Evolutionary conservation across 768 basidiomycete species (phyloP).

Genomic region (Tulasnella calospora): DNA sequence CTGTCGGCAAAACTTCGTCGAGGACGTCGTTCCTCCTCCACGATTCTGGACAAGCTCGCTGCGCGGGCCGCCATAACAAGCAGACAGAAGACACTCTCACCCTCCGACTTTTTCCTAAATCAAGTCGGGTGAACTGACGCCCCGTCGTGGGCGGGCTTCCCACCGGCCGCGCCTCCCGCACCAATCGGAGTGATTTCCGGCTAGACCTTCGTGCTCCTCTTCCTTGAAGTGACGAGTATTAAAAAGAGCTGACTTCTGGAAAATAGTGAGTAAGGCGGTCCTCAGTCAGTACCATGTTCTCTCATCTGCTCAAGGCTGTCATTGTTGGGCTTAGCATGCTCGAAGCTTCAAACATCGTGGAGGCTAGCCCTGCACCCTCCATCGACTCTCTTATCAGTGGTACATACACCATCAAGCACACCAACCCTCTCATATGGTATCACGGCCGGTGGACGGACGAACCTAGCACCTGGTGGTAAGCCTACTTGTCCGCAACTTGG

Average conservation of each 20-base stretch:
- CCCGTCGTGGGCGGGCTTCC: not conserved
- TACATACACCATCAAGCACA: constrained; percentile 34
- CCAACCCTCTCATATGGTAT: constrained; percentile 43
- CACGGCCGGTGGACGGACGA: constrained; percentile 45
- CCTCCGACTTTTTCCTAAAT: not conserved
- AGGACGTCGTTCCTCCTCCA: not conserved
- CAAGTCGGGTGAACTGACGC: not conserved
- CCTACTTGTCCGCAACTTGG: constrained; percentile 1
- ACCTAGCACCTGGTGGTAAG: constrained; percentile 56
- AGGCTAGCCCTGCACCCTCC: not conserved
- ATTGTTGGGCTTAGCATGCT: not conserved
- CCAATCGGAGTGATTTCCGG: not conserved
- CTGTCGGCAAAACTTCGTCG: not conserved
- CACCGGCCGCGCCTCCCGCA: not conserved
- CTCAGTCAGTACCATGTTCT: not conserved
- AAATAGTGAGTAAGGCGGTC: not conserved
- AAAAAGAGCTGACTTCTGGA: not conserved
- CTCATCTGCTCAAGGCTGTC: constrained; percentile 3
- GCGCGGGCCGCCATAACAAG: not conserved
- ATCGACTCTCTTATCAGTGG: not conserved
- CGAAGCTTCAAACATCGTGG: not conserved
- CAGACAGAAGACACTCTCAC: not conserved
- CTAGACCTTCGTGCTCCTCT: not conserved
- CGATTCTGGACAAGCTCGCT: not conserved
- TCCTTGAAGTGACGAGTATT: not conserved